Evolutionary conservation across 1,139 yeast genomes (phyloP).

Genomic region (Candida sp.): DNA sequence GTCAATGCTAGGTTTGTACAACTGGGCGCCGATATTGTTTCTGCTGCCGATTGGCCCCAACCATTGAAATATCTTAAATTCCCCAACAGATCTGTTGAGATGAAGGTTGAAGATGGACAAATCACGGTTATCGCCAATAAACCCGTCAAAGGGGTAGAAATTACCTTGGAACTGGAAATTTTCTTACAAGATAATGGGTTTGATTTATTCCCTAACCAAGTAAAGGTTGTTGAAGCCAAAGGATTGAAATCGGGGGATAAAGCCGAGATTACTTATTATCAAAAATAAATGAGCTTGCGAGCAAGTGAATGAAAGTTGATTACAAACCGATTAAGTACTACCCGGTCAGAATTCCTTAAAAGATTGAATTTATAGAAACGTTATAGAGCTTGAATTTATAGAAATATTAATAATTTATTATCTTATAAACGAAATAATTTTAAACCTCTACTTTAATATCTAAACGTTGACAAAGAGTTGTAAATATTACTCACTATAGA

Average conservation of each 20-base stretch:
- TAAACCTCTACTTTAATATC: no score
- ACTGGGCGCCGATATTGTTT: constrained; percentile 19
- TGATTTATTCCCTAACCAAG: constrained; percentile 39
- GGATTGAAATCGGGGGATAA: constrained; percentile 6
- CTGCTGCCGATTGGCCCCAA: constrained; percentile 51
- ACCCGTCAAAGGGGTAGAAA: constrained; percentile 41
- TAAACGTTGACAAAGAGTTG: no score
- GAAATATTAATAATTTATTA: no score
- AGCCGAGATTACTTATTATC: background rate
- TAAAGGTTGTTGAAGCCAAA: constrained; percentile 9
- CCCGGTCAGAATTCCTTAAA: no score
- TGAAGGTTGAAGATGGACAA: constrained; percentile 13
- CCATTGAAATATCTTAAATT: constrained; percentile 43
- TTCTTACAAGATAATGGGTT: constrained; percentile 38
- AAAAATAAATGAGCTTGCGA: background rate
- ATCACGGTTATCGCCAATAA: constrained; percentile 20
- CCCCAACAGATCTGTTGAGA: constrained; percentile 14
- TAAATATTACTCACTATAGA: no score
- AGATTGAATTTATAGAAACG: no score
- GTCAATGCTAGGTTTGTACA: constrained; percentile 14
- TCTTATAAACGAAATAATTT: no score
- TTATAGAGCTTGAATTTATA: no score
- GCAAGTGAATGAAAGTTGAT: no score
- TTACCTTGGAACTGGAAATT: constrained; percentile 17
- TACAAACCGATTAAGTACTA: no score